phyloP scores from a whole-genome alignment of 768 basidiomycete species.

The Royoungia palumana region DNA sequence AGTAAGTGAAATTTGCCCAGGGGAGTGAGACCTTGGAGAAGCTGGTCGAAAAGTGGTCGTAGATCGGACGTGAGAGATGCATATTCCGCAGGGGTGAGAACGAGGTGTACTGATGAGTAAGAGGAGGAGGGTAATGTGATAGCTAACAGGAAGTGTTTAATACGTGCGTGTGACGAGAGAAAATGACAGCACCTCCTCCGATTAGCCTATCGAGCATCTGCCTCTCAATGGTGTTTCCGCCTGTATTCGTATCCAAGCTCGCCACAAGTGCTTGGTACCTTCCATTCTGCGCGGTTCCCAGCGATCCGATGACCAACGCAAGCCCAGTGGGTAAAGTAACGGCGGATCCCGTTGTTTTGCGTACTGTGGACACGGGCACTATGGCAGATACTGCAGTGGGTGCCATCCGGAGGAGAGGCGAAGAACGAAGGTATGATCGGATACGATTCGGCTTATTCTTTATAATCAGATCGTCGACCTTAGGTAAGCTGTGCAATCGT shows the following conservation, averaged over 20 bases:
- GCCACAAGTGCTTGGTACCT: conserved; percentile 70
- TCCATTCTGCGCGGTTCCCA: conserved; percentile 74
- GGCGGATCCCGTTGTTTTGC: conserved; percentile 20
- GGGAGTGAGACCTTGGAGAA: conserved; percentile 59
- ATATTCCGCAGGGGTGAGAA: conserved; percentile 65
- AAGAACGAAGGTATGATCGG: background rate
- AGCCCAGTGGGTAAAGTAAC: conserved; percentile 38
- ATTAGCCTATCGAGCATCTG: conserved; percentile 81
- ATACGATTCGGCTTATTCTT: background rate
- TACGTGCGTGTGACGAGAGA: background rate
- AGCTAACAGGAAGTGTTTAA: conserved; percentile 40
- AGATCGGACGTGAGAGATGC: conserved; percentile 50
- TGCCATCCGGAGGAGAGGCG: conserved; percentile 42
- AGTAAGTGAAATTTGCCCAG: conserved; percentile 68
- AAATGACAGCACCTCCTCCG: conserved; percentile 57
- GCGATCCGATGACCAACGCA: conserved; percentile 74
- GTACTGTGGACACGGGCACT: conserved; percentile 14
- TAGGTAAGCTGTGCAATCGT: conserved; percentile 16
- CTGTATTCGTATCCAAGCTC: conserved; percentile 45
- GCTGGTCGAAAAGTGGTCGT: conserved; percentile 53
- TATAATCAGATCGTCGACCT: conserved; percentile 22
- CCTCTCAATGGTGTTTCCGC: conserved; percentile 55
- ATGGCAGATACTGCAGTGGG: conserved; percentile 51
- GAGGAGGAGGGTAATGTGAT: conserved; percentile 48
- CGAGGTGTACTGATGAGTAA: conserved; percentile 66